Conservation (phyloP, 495 filamentous ascomycete species). For the Sabuloglossum arenarium region DNA sequence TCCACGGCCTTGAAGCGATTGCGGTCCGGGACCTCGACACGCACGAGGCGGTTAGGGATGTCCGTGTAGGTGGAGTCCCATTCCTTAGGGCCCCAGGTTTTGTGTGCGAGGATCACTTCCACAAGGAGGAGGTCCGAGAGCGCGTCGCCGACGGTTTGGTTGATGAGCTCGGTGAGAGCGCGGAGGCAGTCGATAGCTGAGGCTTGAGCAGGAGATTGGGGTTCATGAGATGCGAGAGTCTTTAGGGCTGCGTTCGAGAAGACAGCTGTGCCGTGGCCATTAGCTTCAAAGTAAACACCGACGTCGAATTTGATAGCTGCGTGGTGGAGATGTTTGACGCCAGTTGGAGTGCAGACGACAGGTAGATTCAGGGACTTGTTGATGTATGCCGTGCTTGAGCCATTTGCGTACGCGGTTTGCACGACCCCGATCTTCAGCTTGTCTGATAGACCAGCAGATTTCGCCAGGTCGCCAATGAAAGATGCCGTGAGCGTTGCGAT, state of each 20-base stretch:
- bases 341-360: constrained; percentile 81
- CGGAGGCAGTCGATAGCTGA: constrained; percentile 60
- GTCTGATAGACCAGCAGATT: constrained; percentile 52
- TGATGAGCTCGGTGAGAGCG: constrained; percentile 74
- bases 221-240: constrained; percentile 51
- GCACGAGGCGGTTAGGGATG: constrained; percentile 81
- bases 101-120: constrained; percentile 89
- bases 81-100: constrained; percentile 71
- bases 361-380: constrained; percentile 71
- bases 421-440: constrained; percentile 80
- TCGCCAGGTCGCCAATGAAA: constrained; percentile 79
- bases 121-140: constrained; percentile 92
- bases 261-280: constrained; percentile 89
- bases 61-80: constrained; percentile 93
- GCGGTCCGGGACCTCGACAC: constrained; percentile 74
- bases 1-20: constrained; percentile 76
- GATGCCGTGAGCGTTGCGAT: constrained; percentile 87
- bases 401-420: constrained; percentile 96
- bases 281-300: constrained; percentile 96
- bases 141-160: constrained; percentile 93
- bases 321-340: constrained; percentile 94
- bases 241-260: constrained; percentile 70
- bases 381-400: constrained; percentile 82
- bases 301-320: constrained; percentile 79
- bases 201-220: constrained; percentile 79